Percentiles rank a stretch among this genome's conserved stretches.
These are phyloP conservation scores for Ephemerocybe angulata DNA, from an alignment of 768 basidiomycete species.

Conservation along the genomic window DNA sequence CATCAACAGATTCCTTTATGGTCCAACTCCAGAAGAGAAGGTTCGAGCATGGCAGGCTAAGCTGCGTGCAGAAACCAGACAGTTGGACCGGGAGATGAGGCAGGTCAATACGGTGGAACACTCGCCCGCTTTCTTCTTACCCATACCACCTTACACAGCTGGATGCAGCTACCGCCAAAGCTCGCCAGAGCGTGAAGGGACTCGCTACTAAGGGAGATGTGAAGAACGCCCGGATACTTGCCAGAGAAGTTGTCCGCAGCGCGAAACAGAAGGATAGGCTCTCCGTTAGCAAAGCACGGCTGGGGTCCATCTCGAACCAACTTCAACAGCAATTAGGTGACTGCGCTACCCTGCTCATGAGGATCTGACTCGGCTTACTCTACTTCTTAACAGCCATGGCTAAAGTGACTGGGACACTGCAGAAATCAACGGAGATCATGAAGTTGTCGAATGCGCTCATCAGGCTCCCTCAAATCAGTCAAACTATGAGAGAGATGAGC, in stretches of 20 bases:
- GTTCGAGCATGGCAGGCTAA: constrained; percentile 89
- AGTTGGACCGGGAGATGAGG: constrained; percentile 90
- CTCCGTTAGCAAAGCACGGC: constrained; percentile 86
- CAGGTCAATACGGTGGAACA: constrained; percentile 59
- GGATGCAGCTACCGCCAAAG: constrained; percentile 78
- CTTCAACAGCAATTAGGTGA: constrained; percentile 88
- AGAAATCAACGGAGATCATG: constrained; percentile 99
- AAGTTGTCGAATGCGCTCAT: constrained; percentile 91
- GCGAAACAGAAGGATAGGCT: constrained; percentile 92
- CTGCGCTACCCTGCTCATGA: constrained; percentile 22
- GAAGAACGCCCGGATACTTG: constrained; percentile 89
- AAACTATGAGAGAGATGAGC: constrained; percentile 94
- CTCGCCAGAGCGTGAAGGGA: constrained; percentile 76
- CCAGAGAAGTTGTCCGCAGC: constrained; percentile 90
- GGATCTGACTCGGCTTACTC: constrained; percentile 1
- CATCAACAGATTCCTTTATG: constrained; percentile 92
- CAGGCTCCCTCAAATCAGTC: constrained; percentile 88
- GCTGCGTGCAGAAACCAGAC: constrained; percentile 75
- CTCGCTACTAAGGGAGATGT: constrained; percentile 88
- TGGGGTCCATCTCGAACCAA: constrained; percentile 89
- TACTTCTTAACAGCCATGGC: constrained; percentile 64
- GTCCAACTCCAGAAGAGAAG: constrained; percentile 92
- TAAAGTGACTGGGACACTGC: constrained; percentile 96
- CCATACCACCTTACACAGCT: constrained; percentile 46
- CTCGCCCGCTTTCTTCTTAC: constrained; percentile 14